These are phyloP conservation scores for Ophiocordyceps camponoti-saundersi DNA, from an alignment of 2,329 filamentous ascomycete species.

Conservation along the genomic window DNA sequence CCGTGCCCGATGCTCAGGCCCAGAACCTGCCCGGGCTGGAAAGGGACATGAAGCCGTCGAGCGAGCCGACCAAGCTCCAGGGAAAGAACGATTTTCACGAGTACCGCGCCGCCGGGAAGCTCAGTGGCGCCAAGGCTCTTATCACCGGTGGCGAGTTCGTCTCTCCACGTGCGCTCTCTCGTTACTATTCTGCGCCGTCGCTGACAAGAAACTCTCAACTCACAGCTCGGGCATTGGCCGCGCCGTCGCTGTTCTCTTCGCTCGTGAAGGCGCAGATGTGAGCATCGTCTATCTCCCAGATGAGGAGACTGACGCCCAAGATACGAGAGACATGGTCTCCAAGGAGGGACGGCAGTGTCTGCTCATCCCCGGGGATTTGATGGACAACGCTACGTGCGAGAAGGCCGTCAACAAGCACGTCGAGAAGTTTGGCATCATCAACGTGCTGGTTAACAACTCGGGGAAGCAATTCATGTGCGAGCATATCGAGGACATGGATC, in stretches of 20 bases:
- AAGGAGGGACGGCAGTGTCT: conserved; percentile 28
- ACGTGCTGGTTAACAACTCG: conserved; percentile 42
- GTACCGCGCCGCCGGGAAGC: conserved; percentile 26
- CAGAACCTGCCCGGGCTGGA: conserved; percentile 22
- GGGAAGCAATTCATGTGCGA: conserved; percentile 36
- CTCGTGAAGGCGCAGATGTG: conserved; percentile 38
- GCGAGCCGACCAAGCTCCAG: conserved; percentile 22
- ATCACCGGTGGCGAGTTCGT: conserved; percentile 40
- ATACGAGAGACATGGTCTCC: conserved; percentile 34
- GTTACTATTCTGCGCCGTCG: background rate
- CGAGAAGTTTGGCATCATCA: conserved; percentile 24
- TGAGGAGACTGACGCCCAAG: conserved; percentile 37
- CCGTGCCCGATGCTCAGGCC: conserved; percentile 15
- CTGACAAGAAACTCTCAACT: background rate
- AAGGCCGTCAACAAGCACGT: conserved; percentile 35
- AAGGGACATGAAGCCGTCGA: conserved; percentile 19
- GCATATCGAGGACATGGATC: conserved; percentile 34
- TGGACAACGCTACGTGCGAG: conserved; percentile 29
- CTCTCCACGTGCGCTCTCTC: background rate
- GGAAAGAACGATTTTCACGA: conserved; percentile 19
- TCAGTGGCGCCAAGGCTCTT: conserved; percentile 31
- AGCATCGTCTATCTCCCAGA: conserved; percentile 37
- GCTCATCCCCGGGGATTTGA: conserved; percentile 29
- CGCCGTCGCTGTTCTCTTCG: conserved; percentile 35
- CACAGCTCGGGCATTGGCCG: conserved; percentile 35